Base-by-base conservation (phyloP, 805 yeast species). In the Kodamaea hsintzibuensis region DNA sequence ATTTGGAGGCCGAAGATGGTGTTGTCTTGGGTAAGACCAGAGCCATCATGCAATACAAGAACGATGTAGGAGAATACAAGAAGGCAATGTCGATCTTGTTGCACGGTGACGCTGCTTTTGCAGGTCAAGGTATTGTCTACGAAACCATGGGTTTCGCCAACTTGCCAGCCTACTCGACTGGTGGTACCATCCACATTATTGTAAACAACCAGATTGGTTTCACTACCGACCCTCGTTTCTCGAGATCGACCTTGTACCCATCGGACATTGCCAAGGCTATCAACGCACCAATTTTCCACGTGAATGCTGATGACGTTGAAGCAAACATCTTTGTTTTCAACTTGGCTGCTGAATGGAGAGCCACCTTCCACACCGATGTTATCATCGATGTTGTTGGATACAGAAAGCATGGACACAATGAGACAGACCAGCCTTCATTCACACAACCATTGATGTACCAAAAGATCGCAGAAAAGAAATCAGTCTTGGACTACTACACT, bases 71-170 rank as follows among this genome's bases (percentile, higher is more conserved):
- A 59, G 82, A 81, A 45, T 89, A 79, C 79, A 79, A 85, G 64
- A 93, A 91, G 77, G 97, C 98, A 47, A 80, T 95, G 82, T 88
- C 95, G 60, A 89, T 95, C 56, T 80, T 95, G 73, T 81, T 95
- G 73, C 99, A 95, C 73, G 99, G 99, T 82, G 99, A 95, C 74
- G 97, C 99, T 55, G 99, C 99, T 39, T 92, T 95, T 70, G 92
- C 98, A 45, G 99, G 89, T 60, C 99, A 95, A 79, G 99, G 99
- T 85, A 96, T 95, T 54, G 98, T 95, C 55, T 95, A 95, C 77
- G 99, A 95, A 80, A 93, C 99, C 52, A 86, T 93, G 89, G 98
- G 98, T 55, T 88, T 95, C 77, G 83, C 89, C 64, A 83, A 85
- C 65, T 82, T 95, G 69, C 97, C 97, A 62, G 97, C 95, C 62